Evolutionary conservation across 2,329 filamentous ascomycete genomes (phyloP), one percentile per base, ranked within the genome.

Genomic region (Verticillium klebahnii): DNA sequence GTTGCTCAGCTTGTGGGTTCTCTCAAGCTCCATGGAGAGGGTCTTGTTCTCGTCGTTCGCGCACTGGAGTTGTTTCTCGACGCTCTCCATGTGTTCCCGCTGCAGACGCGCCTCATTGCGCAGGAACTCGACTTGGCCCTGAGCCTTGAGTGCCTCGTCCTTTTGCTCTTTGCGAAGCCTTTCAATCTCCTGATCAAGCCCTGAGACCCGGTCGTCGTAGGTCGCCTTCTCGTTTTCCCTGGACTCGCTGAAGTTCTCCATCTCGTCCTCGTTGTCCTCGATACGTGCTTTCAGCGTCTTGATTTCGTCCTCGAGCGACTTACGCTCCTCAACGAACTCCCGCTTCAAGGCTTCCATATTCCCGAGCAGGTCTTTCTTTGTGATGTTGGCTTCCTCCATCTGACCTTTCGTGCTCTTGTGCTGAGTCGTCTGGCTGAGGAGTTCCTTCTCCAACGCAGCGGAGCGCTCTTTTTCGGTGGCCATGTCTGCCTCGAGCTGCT

Each of bases 281-380:
- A 95, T 80, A 59, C 89, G 90, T 60, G 88, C 82, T 70, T 90
- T 93, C 62, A 93, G 83, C 15, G 85, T 84, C 67, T 88, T 89
- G 62, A 95, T 88, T 72, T 98, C 93, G 17, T 86, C 82, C 68
- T 97, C 91, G 0, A 98, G 80, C 11, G 88, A 90, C 69, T 90
- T 92, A 45, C 95, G 87, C 74, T 98, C 94, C 58, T 89, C 87
- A 39, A 90, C 82, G 67, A 97, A 97, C 70, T 98, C 95, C 31
- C 87, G 87, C 74, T 97, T 92, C 66, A 96, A 85, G 14, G 93
- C 89, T 71, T 98, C 93, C 78, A 99, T 92, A 70, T 99, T 99
- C 66, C 92, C 89, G 76, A 99, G 87, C 11, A 99, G 85, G 73
- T 98, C 95, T 68, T 91, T 90, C 74, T 99, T 99, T 1, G 91